Evolutionary conservation across 768 basidiomycete species (phyloP).

Genomic region (Mycena haematopus): DNA sequence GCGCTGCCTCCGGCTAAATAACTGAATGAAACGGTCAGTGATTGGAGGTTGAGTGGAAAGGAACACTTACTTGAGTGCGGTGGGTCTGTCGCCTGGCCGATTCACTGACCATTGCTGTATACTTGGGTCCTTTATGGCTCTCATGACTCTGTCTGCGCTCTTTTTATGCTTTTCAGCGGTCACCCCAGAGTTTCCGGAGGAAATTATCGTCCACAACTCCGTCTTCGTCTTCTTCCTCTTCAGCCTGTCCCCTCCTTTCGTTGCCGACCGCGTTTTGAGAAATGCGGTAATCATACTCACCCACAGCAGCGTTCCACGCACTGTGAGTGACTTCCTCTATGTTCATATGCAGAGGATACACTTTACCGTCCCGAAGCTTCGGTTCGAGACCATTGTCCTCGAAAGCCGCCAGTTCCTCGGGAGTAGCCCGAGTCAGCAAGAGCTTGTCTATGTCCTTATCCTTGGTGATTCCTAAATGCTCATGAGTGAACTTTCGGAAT

Average conservation of each 20-base stretch:
- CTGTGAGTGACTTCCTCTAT: not conserved
- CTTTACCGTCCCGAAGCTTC: not conserved
- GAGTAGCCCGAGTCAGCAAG: not conserved
- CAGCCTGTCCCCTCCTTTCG: too few relatives aligned
- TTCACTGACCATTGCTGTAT: not conserved
- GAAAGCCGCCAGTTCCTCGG: not conserved
- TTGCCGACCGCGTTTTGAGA: not conserved
- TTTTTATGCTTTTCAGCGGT: not conserved
- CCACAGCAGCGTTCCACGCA: not conserved
- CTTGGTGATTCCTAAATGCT: not conserved
- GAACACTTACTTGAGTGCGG: not conserved
- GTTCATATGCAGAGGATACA: not conserved
- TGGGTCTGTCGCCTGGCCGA: not conserved
- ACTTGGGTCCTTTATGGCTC: not conserved
- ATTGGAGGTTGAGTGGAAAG: not conserved
- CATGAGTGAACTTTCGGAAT: not conserved
- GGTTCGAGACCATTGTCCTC: not conserved
- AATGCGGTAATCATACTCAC: not conserved
- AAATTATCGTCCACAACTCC: not conserved
- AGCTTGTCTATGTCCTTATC: not conserved
- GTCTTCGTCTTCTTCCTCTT: not conserved
- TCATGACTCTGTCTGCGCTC: too few relatives aligned
- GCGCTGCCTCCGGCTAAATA: not conserved
- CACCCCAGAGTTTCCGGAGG: not conserved
- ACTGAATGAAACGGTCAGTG: not conserved